Evolutionary conservation across 1,139 yeast species (phyloP).

Genomic region (Geotrichum citri-aurantii): DNA sequence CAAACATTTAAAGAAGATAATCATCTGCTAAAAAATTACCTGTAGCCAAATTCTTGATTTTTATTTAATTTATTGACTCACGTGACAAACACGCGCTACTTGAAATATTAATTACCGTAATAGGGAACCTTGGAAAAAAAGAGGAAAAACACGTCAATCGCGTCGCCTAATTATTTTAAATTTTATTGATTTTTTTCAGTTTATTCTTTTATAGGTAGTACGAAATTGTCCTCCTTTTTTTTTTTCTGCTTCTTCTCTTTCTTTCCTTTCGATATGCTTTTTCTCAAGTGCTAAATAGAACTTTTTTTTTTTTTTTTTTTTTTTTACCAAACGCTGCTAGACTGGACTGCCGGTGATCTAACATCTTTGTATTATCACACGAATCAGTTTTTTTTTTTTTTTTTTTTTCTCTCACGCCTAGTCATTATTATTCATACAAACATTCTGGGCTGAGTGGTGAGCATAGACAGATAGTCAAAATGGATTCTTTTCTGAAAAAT

Average conservation of each 20-base stretch:
- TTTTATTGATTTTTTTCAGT: not conserved
- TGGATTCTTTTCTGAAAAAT: not conserved
- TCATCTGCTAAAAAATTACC: not conserved
- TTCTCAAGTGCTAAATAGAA: no score
- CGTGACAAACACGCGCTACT: not conserved
- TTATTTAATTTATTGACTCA: not conserved
- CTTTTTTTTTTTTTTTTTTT: no score
- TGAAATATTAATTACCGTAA: not conserved
- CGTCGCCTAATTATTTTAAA: not conserved
- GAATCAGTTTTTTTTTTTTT: no score
- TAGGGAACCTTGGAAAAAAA: not conserved
- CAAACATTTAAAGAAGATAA: not conserved
- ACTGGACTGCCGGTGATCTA: no score
- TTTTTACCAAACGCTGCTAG: no score
- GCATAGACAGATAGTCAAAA: not conserved
- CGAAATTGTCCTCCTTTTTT: not conserved
- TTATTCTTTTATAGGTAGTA: no score
- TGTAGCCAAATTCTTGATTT: not conserved
- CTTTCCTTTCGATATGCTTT: not conserved
- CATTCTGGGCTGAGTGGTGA: not conserved
- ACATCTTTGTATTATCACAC: no score
- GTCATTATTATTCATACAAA: no score
- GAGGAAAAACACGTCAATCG: not conserved
- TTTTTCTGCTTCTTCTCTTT: not conserved
- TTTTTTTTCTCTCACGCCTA: no score